Evolutionary conservation across 176 grass and related monocot genomes (phyloP).

Genomic region (Bolboschoenus planiculmis): DNA sequence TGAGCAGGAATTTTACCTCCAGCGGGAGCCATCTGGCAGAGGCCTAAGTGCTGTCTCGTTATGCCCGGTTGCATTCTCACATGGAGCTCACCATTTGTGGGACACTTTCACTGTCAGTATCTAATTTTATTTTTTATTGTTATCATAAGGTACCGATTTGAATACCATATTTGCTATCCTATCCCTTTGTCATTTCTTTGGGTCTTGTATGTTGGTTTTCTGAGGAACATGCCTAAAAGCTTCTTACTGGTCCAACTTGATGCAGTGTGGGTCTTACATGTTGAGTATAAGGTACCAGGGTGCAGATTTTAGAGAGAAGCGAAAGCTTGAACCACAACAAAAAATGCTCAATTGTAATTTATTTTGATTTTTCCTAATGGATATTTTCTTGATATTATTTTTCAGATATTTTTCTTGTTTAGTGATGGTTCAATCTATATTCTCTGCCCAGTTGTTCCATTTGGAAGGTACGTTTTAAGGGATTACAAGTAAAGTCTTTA

Average conservation of each 20-base stretch:
- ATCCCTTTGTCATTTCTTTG: background rate
- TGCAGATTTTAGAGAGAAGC: background rate
- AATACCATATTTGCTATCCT: background rate
- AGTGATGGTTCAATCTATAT: conserved; percentile 85
- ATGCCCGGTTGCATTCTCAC: conserved; percentile 81
- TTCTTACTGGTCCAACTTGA: background rate
- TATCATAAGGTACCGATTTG: background rate
- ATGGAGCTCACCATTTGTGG: conserved; percentile 84
- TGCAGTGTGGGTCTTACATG: background rate
- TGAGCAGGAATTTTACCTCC: conserved; percentile 87
- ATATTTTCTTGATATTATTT: conserved; percentile 7
- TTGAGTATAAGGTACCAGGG: background rate
- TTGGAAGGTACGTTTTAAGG: conserved; percentile 67
- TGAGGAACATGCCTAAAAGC: background rate
- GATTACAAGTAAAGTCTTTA: conserved; percentile 13
- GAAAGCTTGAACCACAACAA: background rate
- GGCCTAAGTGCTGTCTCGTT: conserved; percentile 64
- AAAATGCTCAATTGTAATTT: background rate
- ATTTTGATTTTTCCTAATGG: conserved; percentile 4
- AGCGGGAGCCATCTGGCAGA: conserved; percentile 62
- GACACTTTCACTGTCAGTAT: conserved; percentile 81
- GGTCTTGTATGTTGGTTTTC: background rate
- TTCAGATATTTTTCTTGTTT: conserved; percentile 88
- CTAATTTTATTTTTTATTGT: background rate
- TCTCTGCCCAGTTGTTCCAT: conserved; percentile 93